Conservation (phyloP, 2,329 filamentous ascomycete species). For the Pseudocercospora macadamiae region DNA sequence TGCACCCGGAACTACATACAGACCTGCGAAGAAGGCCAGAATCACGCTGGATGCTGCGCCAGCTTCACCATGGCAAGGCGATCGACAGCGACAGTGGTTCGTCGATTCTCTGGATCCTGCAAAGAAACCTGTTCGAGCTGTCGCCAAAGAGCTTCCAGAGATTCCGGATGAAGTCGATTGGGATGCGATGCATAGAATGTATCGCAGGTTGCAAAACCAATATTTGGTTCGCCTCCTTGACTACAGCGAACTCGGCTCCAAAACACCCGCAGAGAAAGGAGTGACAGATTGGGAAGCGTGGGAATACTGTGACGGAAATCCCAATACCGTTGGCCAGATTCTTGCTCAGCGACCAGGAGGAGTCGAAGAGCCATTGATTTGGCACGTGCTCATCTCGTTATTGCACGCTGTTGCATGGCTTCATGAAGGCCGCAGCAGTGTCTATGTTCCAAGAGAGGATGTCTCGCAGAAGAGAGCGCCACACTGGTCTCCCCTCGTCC, state of each 20-base stretch:
- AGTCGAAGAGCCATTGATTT: conserved; percentile 19
- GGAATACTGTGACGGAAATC: conserved; percentile 17
- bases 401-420: conserved; percentile 15
- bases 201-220: neutral
- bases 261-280: neutral
- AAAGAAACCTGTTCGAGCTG: conserved; percentile 5
- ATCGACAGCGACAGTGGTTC: neutral
- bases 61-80: neutral
- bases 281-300: conserved; percentile 6
- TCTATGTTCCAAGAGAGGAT: neutral
- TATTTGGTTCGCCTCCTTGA: conserved; percentile 6
- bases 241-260: neutral
- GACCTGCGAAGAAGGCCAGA: neutral
- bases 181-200: conserved; percentile 6
- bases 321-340: conserved; percentile 3
- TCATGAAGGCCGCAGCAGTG: conserved; percentile 2
- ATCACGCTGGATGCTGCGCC: neutral
- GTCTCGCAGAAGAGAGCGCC: neutral
- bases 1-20: neutral
- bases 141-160: conserved; percentile 11
- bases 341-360: conserved; percentile 13
- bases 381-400: conserved; percentile 18
- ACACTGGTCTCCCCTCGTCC: conserved; percentile 29
- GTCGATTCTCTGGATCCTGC: neutral
- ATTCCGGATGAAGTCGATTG: conserved; percentile 6